Conservation (phyloP, 495 filamentous ascomycete species). For the Terfezia boudieri region DNA sequence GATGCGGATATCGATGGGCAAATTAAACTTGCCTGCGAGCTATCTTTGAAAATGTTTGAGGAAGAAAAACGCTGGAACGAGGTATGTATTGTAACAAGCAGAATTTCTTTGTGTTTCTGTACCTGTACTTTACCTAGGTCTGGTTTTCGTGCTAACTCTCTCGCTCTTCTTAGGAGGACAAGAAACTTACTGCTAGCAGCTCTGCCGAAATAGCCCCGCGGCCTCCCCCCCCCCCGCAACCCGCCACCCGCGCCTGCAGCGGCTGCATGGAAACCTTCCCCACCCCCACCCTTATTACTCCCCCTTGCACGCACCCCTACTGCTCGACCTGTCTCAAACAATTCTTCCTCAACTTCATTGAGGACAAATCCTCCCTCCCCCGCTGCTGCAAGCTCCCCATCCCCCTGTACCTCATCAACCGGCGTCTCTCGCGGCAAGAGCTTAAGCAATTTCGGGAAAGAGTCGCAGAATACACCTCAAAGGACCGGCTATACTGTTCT, state of each 20-base stretch:
- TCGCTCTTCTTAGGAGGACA: too few relatives aligned
- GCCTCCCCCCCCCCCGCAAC: too few relatives aligned
- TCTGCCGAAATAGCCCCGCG: too few relatives aligned
- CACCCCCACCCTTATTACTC: not conserved
- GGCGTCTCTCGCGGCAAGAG: slow-evolving; percentile 15
- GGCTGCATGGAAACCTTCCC: slow-evolving; percentile 8
- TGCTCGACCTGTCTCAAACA: slow-evolving; percentile 9
- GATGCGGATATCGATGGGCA: too few relatives aligned
- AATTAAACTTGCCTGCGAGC: too few relatives aligned
- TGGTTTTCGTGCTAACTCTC: too few relatives aligned
- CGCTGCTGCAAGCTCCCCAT: slow-evolving; percentile 25
- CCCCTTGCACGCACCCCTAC: slow-evolving; percentile 8
- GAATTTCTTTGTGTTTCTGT: too few relatives aligned
- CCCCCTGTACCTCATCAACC: slow-evolving; percentile 12
- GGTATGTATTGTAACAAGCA: too few relatives aligned
- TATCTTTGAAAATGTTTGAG: too few relatives aligned
- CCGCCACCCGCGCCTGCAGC: not conserved
- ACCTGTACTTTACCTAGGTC: too few relatives aligned
- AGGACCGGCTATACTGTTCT: slow-evolving; percentile 25
- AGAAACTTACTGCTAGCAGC: too few relatives aligned
- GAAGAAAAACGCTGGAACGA: too few relatives aligned
- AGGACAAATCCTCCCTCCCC: slow-evolving; percentile 20
- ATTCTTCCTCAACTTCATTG: slow-evolving; percentile 8
- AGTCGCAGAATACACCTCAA: slow-evolving; percentile 20
- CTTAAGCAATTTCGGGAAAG: slow-evolving; percentile 19